A percentile compares a stretch with the other conserved stretches of the same genome.
Conservation (phyloP, 257 asterid genomes). For the Primulina tabacum region DNA sequence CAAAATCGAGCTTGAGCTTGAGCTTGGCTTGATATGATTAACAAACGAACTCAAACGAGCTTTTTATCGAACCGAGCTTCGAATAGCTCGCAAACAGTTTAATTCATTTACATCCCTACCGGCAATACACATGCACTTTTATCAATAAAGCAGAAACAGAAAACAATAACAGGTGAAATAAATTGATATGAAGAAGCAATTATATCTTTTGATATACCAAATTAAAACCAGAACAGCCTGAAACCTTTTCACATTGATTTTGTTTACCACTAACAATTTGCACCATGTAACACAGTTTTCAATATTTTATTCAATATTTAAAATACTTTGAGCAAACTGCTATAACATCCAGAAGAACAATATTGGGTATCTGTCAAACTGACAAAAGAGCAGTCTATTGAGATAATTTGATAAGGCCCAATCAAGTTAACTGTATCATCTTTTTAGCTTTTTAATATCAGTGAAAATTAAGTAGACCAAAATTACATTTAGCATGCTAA, state of each 20-base stretch:
- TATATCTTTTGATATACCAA: neutral
- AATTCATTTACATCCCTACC: no score
- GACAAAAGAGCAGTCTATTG: slow-evolving; percentile 7
- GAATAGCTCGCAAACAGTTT: no score
- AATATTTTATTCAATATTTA: slow-evolving; percentile 6
- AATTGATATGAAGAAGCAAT: neutral
- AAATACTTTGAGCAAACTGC: neutral
- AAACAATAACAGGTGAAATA: neutral
- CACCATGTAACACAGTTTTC: slow-evolving; percentile 19
- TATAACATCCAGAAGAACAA: slow-evolving; percentile 4
- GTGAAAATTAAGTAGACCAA: slow-evolving; percentile 1
- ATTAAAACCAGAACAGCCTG: neutral
- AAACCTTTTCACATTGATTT: neutral
- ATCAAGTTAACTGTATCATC: slow-evolving; percentile 9
- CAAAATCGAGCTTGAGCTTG: no score
- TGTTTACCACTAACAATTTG: neutral
- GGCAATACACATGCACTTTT: neutral
- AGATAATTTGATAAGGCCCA: slow-evolving; percentile 16
- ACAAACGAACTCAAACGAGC: no score
- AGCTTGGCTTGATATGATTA: no score
- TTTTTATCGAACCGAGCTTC: no score
- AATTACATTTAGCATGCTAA: neutral
- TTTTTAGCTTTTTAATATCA: slow-evolving; percentile 10
- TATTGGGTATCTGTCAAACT: slow-evolving; percentile 2
- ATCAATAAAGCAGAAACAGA: neutral